A percentile compares a stretch with the other conserved stretches of the same genome.
These are phyloP conservation scores for Beauveria pseudobassiana DNA, from an alignment of 2,329 filamentous ascomycete species.

Conservation along the genomic window DNA sequence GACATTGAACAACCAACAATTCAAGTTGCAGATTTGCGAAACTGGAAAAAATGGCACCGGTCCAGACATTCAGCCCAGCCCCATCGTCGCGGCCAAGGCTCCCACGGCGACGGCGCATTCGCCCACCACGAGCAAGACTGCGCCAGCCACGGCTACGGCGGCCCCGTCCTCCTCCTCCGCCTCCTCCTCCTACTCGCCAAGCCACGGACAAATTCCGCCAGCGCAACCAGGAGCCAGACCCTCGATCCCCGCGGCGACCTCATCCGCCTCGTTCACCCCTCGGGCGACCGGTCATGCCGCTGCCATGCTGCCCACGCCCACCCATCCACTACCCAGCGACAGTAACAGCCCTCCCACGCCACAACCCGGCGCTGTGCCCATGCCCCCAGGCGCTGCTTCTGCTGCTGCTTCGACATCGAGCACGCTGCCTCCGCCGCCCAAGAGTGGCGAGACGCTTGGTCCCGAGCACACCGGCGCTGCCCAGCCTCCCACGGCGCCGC, in stretches of 20 bases:
- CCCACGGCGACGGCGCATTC: slow-evolving; percentile 32
- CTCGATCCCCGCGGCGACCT: background rate
- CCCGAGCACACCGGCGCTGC: background rate
- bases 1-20: too few species aligned
- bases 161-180: slow-evolving; percentile 25
- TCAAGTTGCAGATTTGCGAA: background rate
- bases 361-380: slow-evolving; percentile 49
- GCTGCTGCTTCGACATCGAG: background rate
- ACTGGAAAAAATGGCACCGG: slow-evolving; percentile 45
- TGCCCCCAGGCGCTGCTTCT: slow-evolving; percentile 23
- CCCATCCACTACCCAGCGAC: slow-evolving; percentile 31
- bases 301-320: slow-evolving; percentile 21
- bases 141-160: slow-evolving; percentile 11
- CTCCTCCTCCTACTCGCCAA: slow-evolving; percentile 25
- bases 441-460: slow-evolving; percentile 35
- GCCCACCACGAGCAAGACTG: slow-evolving; percentile 29
- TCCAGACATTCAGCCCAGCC: slow-evolving; percentile 53
- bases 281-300: slow-evolving; percentile 34
- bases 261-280: background rate
- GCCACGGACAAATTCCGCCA: slow-evolving; percentile 18
- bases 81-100: slow-evolving; percentile 50
- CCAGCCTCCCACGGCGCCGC: slow-evolving; percentile 40
- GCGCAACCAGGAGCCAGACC: slow-evolving; percentile 38
- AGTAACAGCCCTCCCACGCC: slow-evolving; percentile 46
- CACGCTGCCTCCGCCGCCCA: slow-evolving; percentile 43